Conservation (phyloP, 805 yeast genomes). For the Candida silvicultrix region DNA sequence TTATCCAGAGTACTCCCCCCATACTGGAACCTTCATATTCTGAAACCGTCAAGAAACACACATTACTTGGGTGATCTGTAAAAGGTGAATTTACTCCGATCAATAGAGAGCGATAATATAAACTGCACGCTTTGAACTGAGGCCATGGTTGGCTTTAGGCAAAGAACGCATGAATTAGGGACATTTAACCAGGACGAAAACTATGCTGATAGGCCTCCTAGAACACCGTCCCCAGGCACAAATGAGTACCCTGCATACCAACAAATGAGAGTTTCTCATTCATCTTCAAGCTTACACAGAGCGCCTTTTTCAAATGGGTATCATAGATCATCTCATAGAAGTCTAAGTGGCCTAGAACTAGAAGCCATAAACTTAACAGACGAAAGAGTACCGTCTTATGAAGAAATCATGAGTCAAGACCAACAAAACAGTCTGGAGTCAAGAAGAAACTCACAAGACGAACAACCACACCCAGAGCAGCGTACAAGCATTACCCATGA, state of each 20-base stretch:
- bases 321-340: background rate
- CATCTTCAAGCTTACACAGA: background rate
- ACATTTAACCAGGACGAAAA: constrained; percentile 12
- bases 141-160: background rate
- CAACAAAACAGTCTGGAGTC: background rate
- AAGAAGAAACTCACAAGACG: background rate
- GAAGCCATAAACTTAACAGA: background rate
- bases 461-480: background rate
- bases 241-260: constrained; percentile 19
- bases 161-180: background rate
- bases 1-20: too few species aligned
- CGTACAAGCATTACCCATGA: background rate
- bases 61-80: too few species aligned
- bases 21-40: too few species aligned
- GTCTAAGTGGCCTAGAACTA: background rate
- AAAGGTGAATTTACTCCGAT: too few species aligned
- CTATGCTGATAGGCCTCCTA: constrained; percentile 37
- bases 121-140: background rate
- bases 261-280: constrained; percentile 3
- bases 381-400: constrained; percentile 3
- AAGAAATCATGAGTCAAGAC: constrained; percentile 3
- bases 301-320: background rate
- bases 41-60: too few species aligned
- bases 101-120: too few species aligned
- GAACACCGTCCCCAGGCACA: constrained; percentile 24